Conservation (phyloP, 176 grass and related monocot species). For the Oryza brachyantha region DNA sequence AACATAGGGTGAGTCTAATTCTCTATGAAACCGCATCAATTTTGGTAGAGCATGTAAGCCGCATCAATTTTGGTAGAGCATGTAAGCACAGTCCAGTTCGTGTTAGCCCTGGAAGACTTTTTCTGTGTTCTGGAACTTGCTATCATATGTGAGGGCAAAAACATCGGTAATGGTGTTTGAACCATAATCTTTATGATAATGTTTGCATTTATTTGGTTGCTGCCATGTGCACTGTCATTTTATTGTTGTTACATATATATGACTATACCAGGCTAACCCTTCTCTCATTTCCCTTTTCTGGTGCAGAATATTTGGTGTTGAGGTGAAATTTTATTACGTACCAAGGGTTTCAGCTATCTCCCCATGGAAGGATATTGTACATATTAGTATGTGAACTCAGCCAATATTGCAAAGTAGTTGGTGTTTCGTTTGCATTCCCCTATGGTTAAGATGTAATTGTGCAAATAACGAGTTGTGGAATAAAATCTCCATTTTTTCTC, state of each 20-base stretch:
- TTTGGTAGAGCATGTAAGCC: neutral
- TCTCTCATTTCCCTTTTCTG: neutral
- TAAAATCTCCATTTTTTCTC: slow-evolving; percentile 47
- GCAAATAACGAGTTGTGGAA: slow-evolving; percentile 57
- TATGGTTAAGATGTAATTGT: slow-evolving; percentile 46
- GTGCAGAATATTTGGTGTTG: slow-evolving; percentile 18
- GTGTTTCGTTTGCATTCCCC: slow-evolving; percentile 26
- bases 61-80: neutral
- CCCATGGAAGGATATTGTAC: slow-evolving; percentile 36
- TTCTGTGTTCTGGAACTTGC: neutral
- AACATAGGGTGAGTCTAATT: slow-evolving; percentile 43
- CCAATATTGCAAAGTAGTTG: slow-evolving; percentile 30
- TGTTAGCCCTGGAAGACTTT: neutral
- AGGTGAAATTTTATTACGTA: slow-evolving; percentile 17
- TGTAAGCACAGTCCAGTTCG: neutral
- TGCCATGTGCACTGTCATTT: neutral
- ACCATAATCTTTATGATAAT: neutral
- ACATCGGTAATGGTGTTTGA: neutral
- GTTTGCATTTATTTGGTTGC: neutral
- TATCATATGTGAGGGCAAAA: neutral
- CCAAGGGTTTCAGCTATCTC: slow-evolving; percentile 1
- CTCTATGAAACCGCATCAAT: neutral
- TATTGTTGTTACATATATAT: neutral
- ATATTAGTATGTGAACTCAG: slow-evolving; percentile 47
- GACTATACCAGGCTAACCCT: slow-evolving; percentile 2